Evolutionary conservation across 805 yeast genomes (phyloP).

Genomic region (Nakazawaea sp.): DNA sequence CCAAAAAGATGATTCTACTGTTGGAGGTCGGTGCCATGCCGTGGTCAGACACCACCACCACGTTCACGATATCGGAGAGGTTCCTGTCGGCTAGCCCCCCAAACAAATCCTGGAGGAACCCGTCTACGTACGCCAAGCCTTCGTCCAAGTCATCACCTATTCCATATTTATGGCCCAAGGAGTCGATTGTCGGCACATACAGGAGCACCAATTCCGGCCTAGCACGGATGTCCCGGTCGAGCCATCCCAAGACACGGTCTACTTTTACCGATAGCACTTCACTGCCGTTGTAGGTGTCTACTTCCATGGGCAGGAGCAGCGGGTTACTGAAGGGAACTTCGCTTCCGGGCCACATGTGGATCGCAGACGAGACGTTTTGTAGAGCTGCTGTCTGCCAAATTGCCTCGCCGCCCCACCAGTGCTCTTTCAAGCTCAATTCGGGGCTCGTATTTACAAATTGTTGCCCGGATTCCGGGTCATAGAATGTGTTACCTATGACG

Average conservation of each 20-base stretch:
- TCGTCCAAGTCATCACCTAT: slow-evolving; percentile 53
- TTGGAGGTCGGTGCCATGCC: slow-evolving; percentile 89
- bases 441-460: slow-evolving; percentile 63
- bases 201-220: slow-evolving; percentile 75
- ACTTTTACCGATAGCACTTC: slow-evolving; percentile 55
- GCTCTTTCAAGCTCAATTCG: slow-evolving; percentile 39
- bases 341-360: slow-evolving; percentile 98
- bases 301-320: slow-evolving; percentile 38
- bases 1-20: slow-evolving; percentile 61
- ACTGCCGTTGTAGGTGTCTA: slow-evolving; percentile 58
- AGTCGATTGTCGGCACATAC: slow-evolving; percentile 78
- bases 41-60: slow-evolving; percentile 81
- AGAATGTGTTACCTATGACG: slow-evolving; percentile 77
- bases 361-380: slow-evolving; percentile 59
- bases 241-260: slow-evolving; percentile 54
- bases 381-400: slow-evolving; percentile 71
- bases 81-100: slow-evolving; percentile 46
- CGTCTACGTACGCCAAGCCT: slow-evolving; percentile 60
- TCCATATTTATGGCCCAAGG: slow-evolving; percentile 71
- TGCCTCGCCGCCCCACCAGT: slow-evolving; percentile 90
- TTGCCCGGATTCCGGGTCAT: slow-evolving; percentile 46
- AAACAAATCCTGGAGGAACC: slow-evolving; percentile 44
- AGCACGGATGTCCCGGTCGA: slow-evolving; percentile 45
- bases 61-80: slow-evolving; percentile 58
- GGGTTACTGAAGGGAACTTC: slow-evolving; percentile 54